Evolutionary conservation across 2,329 filamentous ascomycete species (phyloP).

Genomic region (Reticulascus tulasneorum): DNA sequence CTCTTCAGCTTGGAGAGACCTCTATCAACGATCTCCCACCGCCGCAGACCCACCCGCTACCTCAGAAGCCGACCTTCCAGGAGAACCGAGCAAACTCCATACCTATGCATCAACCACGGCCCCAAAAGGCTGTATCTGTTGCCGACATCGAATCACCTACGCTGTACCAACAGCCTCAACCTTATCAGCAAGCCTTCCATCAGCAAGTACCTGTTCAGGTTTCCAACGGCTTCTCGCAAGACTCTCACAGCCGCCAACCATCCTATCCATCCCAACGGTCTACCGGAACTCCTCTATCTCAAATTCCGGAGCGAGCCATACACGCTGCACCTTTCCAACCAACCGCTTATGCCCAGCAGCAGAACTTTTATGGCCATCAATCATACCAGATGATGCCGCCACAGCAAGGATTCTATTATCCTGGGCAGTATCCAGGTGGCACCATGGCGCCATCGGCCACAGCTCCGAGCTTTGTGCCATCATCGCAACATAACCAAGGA

Average conservation of each 20-base stretch:
- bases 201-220: conserved; percentile 85
- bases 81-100: conserved; percentile 50
- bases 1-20: conserved; percentile 22
- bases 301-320: conserved; percentile 88
- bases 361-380: conserved; percentile 53
- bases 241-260: conserved; percentile 62
- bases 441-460: conserved; percentile 26
- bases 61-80: conserved; percentile 54
- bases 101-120: conserved; percentile 90
- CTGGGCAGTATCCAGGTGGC: conserved; percentile 20
- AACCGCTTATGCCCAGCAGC: conserved; percentile 57
- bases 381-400: conserved; percentile 55
- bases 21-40: conserved; percentile 51
- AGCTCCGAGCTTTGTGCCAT: conserved; percentile 55
- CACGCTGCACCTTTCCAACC: conserved; percentile 89
- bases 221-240: conserved; percentile 49
- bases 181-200: conserved; percentile 89
- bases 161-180: conserved; percentile 59
- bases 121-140: conserved; percentile 90
- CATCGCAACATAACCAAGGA: conserved; percentile 42
- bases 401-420: conserved; percentile 58
- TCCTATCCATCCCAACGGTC: conserved; percentile 69
- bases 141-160: conserved; percentile 87
- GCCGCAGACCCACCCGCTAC: conserved; percentile 55
- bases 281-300: conserved; percentile 76